phyloP scores from a whole-genome alignment of 352 stramenopile species.

The Synura sp. region DNA sequence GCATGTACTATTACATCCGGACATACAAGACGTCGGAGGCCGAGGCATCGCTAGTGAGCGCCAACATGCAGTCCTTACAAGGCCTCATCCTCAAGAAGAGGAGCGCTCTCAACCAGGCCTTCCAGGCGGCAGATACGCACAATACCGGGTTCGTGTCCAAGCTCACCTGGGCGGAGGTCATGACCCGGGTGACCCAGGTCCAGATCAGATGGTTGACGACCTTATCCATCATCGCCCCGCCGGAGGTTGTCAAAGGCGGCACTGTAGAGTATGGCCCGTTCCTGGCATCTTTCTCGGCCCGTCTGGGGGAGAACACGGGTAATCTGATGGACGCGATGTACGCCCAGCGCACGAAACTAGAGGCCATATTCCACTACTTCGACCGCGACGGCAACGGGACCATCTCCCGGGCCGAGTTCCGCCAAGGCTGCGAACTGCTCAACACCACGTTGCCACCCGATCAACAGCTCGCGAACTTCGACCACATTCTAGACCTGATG shows the following conservation, averaged over 20 bases:
- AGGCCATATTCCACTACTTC: slow-evolving; percentile 54
- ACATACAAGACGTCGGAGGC: neutral
- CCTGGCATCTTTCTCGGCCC: too few relatives aligned
- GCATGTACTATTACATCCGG: slow-evolving; percentile 25
- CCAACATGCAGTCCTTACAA: slow-evolving; percentile 43
- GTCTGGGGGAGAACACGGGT: slow-evolving; percentile 39
- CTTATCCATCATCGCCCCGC: neutral
- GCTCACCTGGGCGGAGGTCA: slow-evolving; percentile 49
- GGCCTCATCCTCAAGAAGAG: slow-evolving; percentile 51
- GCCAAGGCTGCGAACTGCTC: slow-evolving; percentile 39
- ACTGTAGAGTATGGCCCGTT: too few relatives aligned
- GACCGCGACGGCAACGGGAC: slow-evolving; percentile 51
- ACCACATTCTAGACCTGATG: slow-evolving; percentile 51
- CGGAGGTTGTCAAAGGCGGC: too few relatives aligned
- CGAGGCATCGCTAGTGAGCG: neutral
- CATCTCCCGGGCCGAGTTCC: slow-evolving; percentile 52
- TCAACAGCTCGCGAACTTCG: slow-evolving; percentile 48
- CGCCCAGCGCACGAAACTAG: slow-evolving; percentile 48
- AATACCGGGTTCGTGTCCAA: slow-evolving; percentile 43
- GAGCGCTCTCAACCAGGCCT: slow-evolving; percentile 44
- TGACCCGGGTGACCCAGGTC: slow-evolving; percentile 44
- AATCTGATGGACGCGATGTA: slow-evolving; percentile 53
- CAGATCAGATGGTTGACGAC: neutral
- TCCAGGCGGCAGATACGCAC: slow-evolving; percentile 45
- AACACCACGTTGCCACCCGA: slow-evolving; percentile 35